Evolutionary conservation across 169 alveolate species (phyloP).

Genomic region (Plasmodium ovale): DNA sequence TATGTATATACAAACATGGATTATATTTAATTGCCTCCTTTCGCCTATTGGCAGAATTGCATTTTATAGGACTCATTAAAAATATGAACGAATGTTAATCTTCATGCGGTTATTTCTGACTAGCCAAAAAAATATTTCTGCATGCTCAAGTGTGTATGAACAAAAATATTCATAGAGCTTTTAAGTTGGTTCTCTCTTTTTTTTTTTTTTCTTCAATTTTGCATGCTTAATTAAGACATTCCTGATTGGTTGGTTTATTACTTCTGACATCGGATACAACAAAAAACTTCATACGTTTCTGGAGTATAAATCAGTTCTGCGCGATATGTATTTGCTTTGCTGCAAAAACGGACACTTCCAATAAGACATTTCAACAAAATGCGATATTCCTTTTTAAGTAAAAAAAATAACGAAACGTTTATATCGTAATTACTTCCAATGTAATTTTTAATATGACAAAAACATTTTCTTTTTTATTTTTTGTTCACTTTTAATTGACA

Average conservation of each 20-base stretch:
- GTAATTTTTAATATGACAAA: neutral
- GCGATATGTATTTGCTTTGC: too few relatives aligned
- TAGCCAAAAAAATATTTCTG: neutral
- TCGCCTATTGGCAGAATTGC: neutral
- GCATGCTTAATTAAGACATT: neutral
- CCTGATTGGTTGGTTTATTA: too few relatives aligned
- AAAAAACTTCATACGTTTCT: too few relatives aligned
- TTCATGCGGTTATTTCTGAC: neutral
- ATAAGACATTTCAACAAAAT: too few relatives aligned
- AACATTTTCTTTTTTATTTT: neutral
- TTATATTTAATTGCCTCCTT: neutral
- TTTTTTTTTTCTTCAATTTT: too few relatives aligned
- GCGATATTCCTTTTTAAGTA: too few relatives aligned
- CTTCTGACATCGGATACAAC: too few relatives aligned
- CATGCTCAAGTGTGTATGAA: neutral
- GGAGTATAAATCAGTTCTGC: too few relatives aligned
- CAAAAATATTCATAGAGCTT: neutral
- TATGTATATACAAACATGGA: neutral
- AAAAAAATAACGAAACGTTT: too few relatives aligned
- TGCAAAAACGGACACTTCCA: too few relatives aligned
- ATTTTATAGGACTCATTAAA: neutral
- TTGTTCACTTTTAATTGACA: neutral
- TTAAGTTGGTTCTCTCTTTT: neutral
- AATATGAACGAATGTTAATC: neutral
- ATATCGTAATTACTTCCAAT: too few relatives aligned